phyloP scores from a whole-genome alignment of 2,329 filamentous ascomycete genomes.

The Fusarium transvaalense region DNA sequence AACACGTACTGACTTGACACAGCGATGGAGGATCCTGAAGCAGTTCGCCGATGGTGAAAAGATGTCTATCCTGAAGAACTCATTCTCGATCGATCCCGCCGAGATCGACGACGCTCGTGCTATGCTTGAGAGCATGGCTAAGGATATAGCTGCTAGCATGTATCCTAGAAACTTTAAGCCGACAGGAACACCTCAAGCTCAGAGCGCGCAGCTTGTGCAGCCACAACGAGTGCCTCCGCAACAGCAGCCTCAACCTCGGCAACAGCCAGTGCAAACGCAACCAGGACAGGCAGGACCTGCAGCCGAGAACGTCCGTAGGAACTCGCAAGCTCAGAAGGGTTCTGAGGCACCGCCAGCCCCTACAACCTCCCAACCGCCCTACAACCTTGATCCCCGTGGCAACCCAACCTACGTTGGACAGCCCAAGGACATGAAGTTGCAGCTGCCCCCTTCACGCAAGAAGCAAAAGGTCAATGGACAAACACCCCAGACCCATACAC shows the following conservation, averaged over 20 bases:
- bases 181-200: constrained; percentile 48
- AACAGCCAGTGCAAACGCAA: constrained; percentile 40
- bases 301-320: constrained; percentile 65
- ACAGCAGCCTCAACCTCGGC: constrained; percentile 50
- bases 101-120: constrained; percentile 64
- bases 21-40: constrained; percentile 66
- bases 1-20: constrained; percentile 50
- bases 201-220: constrained; percentile 47
- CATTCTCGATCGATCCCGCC: constrained; percentile 63
- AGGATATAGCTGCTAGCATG: constrained; percentile 58
- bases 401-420: constrained; percentile 68
- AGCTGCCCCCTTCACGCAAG: constrained; percentile 69
- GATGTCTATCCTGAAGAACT: constrained; percentile 60
- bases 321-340: constrained; percentile 63
- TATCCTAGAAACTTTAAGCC: constrained; percentile 46
- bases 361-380: constrained; percentile 68
- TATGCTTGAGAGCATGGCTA: constrained; percentile 66
- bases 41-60: constrained; percentile 66
- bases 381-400: constrained; percentile 68
- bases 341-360: constrained; percentile 68
- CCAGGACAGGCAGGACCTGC: constrained; percentile 49
- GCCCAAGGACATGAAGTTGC: constrained; percentile 66
- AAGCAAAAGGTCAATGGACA: constrained; percentile 63
- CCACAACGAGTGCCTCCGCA: constrained; percentile 50
- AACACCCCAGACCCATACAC: constrained; percentile 56